Evolutionary conservation across 805 yeast genomes (phyloP).

Genomic region (Lachancea meyersii): DNA sequence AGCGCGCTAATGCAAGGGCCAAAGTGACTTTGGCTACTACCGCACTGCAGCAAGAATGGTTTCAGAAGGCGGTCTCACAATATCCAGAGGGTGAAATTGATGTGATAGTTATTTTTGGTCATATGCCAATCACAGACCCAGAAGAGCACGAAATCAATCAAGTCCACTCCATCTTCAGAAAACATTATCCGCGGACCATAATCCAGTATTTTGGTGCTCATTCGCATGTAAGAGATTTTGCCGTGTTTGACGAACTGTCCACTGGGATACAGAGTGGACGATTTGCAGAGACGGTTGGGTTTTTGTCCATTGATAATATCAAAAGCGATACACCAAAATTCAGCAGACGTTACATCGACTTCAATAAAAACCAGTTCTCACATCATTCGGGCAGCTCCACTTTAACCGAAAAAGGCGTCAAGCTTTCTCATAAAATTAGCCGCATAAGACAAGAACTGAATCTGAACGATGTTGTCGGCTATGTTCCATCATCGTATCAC

Average conservation of each 20-base stretch:
- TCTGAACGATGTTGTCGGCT: conserved; percentile 53
- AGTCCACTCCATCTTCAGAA: conserved; percentile 44
- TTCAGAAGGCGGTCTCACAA: conserved; percentile 38
- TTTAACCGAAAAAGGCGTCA: conserved; percentile 39
- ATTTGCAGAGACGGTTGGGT: conserved; percentile 91
- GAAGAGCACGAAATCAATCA: conserved; percentile 32
- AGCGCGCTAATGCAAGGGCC: conserved; percentile 50
- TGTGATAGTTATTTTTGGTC: conserved; percentile 66
- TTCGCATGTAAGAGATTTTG: conserved; percentile 83
- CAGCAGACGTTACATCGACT: conserved; percentile 73
- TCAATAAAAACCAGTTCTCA: conserved; percentile 63
- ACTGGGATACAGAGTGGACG: conserved; percentile 90
- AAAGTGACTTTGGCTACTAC: conserved; percentile 54
- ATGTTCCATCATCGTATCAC: conserved; percentile 60
- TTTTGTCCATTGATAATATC: conserved; percentile 50
- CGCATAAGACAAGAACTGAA: conserved; percentile 42
- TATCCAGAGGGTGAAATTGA: conserved; percentile 47
- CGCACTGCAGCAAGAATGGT: conserved; percentile 58
- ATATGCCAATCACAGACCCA: conserved; percentile 54
- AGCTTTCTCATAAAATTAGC: conserved; percentile 41
- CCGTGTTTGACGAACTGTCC: conserved; percentile 55
- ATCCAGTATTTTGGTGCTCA: conserved; percentile 94
- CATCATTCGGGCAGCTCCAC: conserved; percentile 44
- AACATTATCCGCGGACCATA: conserved; percentile 49
- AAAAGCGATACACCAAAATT: conserved; percentile 29